Evolutionary conservation across 257 asterid species (phyloP).

Genomic region (Primulina eburnea): DNA sequence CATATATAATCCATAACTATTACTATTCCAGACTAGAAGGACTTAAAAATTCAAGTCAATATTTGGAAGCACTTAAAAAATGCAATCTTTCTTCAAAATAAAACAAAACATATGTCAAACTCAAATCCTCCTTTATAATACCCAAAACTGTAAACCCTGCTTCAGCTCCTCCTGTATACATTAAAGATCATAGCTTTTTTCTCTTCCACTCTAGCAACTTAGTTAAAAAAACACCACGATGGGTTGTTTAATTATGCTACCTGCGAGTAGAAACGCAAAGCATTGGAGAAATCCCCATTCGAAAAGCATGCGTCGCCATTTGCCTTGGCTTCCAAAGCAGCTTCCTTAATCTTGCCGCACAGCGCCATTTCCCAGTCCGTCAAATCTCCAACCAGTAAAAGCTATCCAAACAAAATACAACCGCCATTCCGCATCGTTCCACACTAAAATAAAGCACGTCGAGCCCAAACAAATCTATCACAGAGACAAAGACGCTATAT

Average conservation of each 20-base stretch:
- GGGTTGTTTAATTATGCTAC: constrained; percentile 23
- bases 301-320: constrained; percentile 76
- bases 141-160: background rate
- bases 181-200: background rate
- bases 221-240: background rate
- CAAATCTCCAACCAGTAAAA: constrained; percentile 71
- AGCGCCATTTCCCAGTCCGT: constrained; percentile 60
- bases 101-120: background rate
- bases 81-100: background rate
- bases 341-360: constrained; percentile 64
- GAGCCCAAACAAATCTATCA: background rate
- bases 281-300: constrained; percentile 59
- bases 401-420: constrained; percentile 18
- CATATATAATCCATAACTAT: too few relatives aligned
- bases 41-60: too few relatives aligned
- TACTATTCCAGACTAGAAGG: too few relatives aligned
- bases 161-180: background rate
- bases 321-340: constrained; percentile 67
- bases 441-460: constrained; percentile 1
- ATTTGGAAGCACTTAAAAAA: background rate
- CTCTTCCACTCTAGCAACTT: background rate
- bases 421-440: background rate
- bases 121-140: background rate
- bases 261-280: constrained; percentile 75
- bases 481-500: background rate